A percentile compares a stretch with the other conserved stretches of the same genome.
These are phyloP conservation scores for Tolypocladium capitatum DNA, from an alignment of 2,329 filamentous ascomycete species.

Conservation along the genomic window DNA sequence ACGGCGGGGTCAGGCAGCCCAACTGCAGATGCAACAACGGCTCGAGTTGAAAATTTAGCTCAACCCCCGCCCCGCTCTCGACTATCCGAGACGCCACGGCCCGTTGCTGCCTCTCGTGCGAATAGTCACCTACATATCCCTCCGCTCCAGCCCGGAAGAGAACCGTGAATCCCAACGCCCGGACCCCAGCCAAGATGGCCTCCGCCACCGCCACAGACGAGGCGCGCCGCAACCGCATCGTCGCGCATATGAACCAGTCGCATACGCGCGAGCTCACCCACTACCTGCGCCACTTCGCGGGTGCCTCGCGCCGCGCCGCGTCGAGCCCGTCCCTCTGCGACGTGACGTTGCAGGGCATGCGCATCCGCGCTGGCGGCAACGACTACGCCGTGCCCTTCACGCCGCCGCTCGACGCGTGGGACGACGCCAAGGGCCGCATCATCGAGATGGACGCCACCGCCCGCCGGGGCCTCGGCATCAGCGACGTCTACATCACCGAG, in stretches of 20 bases:
- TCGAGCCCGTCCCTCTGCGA: constrained; percentile 46
- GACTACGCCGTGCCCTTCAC: constrained; percentile 46
- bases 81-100: no score
- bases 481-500: constrained; percentile 27
- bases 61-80: neutral
- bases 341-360: constrained; percentile 49
- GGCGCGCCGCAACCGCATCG: constrained; percentile 25
- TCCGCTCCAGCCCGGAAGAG: neutral
- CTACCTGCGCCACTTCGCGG: constrained; percentile 63
- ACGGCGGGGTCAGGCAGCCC: neutral
- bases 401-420: constrained; percentile 56
- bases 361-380: constrained; percentile 38
- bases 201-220: constrained; percentile 11
- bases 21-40: no score
- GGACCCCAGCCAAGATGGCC: constrained; percentile 6
- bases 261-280: constrained; percentile 61
- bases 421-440: constrained; percentile 55
- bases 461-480: constrained; percentile 45
- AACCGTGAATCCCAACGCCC: neutral
- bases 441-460: constrained; percentile 54
- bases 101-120: neutral
- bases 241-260: constrained; percentile 78
- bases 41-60: no score
- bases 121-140: neutral
- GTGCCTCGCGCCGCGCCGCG: constrained; percentile 35